Conservation (phyloP, 805 yeast genomes). For the Sungouiozyma ichnusensis region DNA sequence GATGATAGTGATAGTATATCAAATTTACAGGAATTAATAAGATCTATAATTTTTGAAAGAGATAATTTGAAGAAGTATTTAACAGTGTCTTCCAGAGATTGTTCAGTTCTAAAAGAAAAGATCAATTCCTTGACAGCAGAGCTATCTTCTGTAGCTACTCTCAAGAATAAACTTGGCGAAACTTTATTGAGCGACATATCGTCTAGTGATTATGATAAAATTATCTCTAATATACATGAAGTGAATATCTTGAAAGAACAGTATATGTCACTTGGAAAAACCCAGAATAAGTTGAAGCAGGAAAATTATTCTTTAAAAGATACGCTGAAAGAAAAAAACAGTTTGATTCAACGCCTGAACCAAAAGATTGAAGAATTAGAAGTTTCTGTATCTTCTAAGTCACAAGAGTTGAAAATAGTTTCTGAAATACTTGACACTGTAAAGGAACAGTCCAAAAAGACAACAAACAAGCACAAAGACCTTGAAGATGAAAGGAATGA, state of each 20-base stretch:
- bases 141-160: background rate
- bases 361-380: conserved; percentile 13
- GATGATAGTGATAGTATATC: background rate
- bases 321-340: background rate
- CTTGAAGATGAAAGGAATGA: conserved; percentile 15
- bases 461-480: conserved; percentile 13
- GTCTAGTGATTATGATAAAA: background rate
- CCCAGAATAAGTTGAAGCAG: background rate
- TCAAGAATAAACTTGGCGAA: background rate
- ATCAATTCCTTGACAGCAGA: background rate
- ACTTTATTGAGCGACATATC: background rate
- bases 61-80: background rate
- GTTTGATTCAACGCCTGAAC: conserved; percentile 8
- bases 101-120: background rate
- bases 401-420: conserved; percentile 1
- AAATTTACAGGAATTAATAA: background rate
- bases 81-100: background rate
- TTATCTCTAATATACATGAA: background rate
- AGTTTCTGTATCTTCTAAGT: conserved; percentile 7
- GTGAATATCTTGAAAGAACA: conserved; percentile 5
- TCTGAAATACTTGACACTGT: conserved; percentile 13
- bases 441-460: conserved; percentile 8
- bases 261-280: background rate
- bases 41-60: background rate
- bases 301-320: background rate